Evolutionary conservation across 208 protist species (phyloP).

Genomic region (Trichomonas gallinae): DNA sequence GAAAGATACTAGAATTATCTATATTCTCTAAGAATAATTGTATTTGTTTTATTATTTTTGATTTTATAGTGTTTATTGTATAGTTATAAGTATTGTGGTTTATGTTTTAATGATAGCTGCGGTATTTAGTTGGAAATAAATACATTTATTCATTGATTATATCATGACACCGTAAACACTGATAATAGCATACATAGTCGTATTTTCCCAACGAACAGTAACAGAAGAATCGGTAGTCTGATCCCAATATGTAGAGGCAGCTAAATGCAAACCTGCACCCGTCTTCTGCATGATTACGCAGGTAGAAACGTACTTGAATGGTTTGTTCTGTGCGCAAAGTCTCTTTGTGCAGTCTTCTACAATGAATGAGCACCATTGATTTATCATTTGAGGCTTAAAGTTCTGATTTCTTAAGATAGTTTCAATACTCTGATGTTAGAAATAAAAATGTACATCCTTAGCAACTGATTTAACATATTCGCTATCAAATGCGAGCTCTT

Average conservation of each 20-base stretch:
- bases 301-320: slow-evolving; percentile 71
- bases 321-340: slow-evolving; percentile 50
- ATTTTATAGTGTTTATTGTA: too few relatives aligned
- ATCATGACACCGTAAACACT: slow-evolving; percentile 17
- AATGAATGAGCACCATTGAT: slow-evolving; percentile 21
- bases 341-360: not conserved
- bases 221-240: slow-evolving; percentile 55
- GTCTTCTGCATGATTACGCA: slow-evolving; percentile 69
- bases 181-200: not conserved
- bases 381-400: not conserved
- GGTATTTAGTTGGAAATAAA: too few relatives aligned
- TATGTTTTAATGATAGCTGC: too few relatives aligned
- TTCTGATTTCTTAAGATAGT: not conserved
- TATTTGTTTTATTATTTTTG: too few relatives aligned
- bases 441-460: slow-evolving; percentile 22
- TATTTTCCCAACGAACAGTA: slow-evolving; percentile 4
- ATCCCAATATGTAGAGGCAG: slow-evolving; percentile 70
- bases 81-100: too few relatives aligned
- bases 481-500: not conserved
- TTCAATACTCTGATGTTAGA: slow-evolving; percentile 22
- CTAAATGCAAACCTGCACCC: slow-evolving; percentile 62
- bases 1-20: too few relatives aligned
- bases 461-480: slow-evolving; percentile 12
- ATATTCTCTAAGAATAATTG: too few relatives aligned
- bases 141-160: not conserved